Evolutionary conservation across 148 eudicot genomes (phyloP).

Genomic region (Diospyros lotus): DNA sequence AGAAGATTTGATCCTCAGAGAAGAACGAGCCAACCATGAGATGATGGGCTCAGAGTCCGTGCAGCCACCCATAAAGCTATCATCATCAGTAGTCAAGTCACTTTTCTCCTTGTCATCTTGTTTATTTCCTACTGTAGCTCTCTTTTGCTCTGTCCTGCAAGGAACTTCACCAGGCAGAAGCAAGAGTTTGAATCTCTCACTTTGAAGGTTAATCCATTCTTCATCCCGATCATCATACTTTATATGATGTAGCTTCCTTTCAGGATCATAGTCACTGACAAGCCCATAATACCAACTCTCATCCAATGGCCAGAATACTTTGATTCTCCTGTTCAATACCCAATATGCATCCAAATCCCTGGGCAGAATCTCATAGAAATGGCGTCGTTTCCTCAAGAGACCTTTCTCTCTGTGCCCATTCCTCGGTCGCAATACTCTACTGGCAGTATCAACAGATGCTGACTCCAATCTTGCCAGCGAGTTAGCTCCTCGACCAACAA

Average conservation of each 20-base stretch:
- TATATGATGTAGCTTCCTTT: constrained; percentile 68
- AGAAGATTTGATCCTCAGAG: constrained; percentile 47
- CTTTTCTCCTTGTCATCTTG: constrained; percentile 17
- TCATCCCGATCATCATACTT: constrained; percentile 91
- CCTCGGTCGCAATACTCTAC: constrained; percentile 59
- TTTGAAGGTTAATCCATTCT: constrained; percentile 80
- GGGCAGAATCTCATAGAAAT: constrained; percentile 64
- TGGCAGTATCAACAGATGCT: constrained; percentile 51
- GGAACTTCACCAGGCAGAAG: constrained; percentile 82
- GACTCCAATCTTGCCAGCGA: constrained; percentile 31
- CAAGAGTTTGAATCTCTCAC: constrained; percentile 82
- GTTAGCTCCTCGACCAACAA: constrained; percentile 21
- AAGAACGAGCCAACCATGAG: constrained; percentile 74
- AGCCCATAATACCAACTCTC: constrained; percentile 87
- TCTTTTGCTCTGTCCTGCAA: constrained; percentile 29
- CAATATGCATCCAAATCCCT: constrained; percentile 59
- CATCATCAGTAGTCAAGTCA: constrained; percentile 24
- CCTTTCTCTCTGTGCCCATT: constrained; percentile 50
- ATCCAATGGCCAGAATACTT: constrained; percentile 93
- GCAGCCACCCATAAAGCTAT: constrained; percentile 24
- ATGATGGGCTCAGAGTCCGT: constrained; percentile 84
- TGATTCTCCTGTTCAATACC: constrained; percentile 73
- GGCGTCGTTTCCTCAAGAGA: constrained; percentile 50
- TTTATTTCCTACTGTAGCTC: constrained; percentile 18
- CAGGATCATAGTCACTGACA: constrained; percentile 64